Percentiles rank a stretch among this genome's conserved stretches.
phyloP scores from a whole-genome alignment of 495 filamentous ascomycete genomes.

The Penicillium longicatenatum region DNA sequence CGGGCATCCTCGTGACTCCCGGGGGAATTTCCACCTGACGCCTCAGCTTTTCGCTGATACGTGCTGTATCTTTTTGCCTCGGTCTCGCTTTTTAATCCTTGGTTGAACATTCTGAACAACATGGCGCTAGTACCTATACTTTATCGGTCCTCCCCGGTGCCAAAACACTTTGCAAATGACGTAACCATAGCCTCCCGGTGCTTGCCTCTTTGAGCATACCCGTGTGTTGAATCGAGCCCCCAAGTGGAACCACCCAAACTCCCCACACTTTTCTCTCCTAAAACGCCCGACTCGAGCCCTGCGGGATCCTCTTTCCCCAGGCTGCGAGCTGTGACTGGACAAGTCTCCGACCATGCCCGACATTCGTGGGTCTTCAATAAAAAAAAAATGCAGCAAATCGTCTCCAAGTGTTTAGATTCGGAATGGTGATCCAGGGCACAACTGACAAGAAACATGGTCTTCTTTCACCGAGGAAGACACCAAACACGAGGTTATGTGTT shows the following conservation, averaged over 20 bases:
- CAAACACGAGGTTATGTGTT: background rate
- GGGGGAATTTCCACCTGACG: slow-evolving; percentile 1
- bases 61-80: background rate
- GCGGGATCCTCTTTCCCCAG: slow-evolving; percentile 13
- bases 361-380: slow-evolving; percentile 16
- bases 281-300: slow-evolving; percentile 24
- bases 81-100: background rate
- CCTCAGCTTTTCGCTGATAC: background rate
- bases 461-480: slow-evolving; percentile 3
- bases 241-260: slow-evolving; percentile 11
- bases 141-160: background rate
- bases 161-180: slow-evolving; percentile 5
- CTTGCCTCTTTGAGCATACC: slow-evolving; percentile 1
- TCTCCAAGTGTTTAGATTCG: background rate
- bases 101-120: background rate
- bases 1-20: slow-evolving; percentile 6
- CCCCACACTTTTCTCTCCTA: slow-evolving; percentile 24
- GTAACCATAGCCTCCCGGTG: slow-evolving; percentile 5
- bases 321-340: slow-evolving; percentile 14
- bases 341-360: slow-evolving; percentile 20
- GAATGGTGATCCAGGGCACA: slow-evolving; percentile 2
- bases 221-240: slow-evolving; percentile 2
- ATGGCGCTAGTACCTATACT: background rate
- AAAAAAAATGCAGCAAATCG: slow-evolving; percentile 4
- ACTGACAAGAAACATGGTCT: slow-evolving; percentile 9